Evolutionary conservation across 1,139 yeast genomes (phyloP).

Genomic region (Zhuliangozyma parablackwelliae): DNA sequence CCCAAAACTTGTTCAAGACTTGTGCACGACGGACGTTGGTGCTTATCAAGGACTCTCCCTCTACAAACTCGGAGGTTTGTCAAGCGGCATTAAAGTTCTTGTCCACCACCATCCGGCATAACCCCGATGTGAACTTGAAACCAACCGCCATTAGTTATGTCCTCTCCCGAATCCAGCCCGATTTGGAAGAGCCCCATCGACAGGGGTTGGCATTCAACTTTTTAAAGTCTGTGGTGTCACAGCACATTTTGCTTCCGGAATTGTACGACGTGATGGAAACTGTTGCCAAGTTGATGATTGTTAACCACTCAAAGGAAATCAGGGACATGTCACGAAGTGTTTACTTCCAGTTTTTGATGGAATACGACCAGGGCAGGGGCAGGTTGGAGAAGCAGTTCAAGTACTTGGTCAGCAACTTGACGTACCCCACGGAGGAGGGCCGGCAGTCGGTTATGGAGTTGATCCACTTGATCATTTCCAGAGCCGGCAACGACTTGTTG

Average conservation of each 20-base stretch:
- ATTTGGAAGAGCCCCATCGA: constrained; percentile 82
- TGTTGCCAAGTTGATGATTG: constrained; percentile 81
- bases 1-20: constrained; percentile 48
- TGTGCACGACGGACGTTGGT: constrained; percentile 63
- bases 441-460: constrained; percentile 89
- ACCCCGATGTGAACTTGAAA: constrained; percentile 60
- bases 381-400: constrained; percentile 79
- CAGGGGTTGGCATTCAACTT: constrained; percentile 89
- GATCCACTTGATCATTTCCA: constrained; percentile 63
- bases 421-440: constrained; percentile 84
- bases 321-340: constrained; percentile 83
- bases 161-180: constrained; percentile 76
- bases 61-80: constrained; percentile 76
- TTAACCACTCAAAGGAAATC: constrained; percentile 79
- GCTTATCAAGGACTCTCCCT: constrained; percentile 70
- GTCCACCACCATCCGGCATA: constrained; percentile 68
- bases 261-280: constrained; percentile 85
- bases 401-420: constrained; percentile 75
- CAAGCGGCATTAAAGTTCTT: constrained; percentile 76
- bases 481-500: constrained; percentile 61
- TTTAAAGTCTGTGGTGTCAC: constrained; percentile 67
- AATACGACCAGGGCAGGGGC: constrained; percentile 90
- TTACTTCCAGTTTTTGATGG: constrained; percentile 84
- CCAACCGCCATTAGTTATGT: constrained; percentile 73
- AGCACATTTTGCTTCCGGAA: constrained; percentile 78